Conservation (phyloP, 1,284 basidiomycete species). For the Tylopilus sp. region DNA sequence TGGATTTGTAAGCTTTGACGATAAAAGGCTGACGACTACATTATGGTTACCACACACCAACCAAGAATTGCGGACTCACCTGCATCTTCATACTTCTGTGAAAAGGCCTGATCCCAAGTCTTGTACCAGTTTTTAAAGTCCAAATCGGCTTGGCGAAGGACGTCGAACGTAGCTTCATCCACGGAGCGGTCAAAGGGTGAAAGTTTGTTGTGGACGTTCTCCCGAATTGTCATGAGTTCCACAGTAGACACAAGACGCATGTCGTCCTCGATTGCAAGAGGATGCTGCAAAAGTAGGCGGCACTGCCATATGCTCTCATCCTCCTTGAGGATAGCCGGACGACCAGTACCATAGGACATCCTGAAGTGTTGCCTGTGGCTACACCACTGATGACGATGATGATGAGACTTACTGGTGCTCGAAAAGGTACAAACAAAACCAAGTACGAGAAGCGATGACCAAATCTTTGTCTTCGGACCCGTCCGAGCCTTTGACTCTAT, state of each 20-base stretch:
- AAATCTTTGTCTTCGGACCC: slow-evolving; percentile 70
- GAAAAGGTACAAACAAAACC: slow-evolving; percentile 89
- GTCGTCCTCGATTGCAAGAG: slow-evolving; percentile 86
- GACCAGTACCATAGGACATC: slow-evolving; percentile 89
- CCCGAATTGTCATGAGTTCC: slow-evolving; percentile 79
- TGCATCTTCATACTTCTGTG: slow-evolving; percentile 77
- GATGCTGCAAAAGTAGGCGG: slow-evolving; percentile 79
- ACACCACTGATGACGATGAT: not conserved
- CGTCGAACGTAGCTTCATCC: slow-evolving; percentile 60
- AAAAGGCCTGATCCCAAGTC: slow-evolving; percentile 75
- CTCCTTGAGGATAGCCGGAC: slow-evolving; percentile 87
- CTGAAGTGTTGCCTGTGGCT: slow-evolving; percentile 35
- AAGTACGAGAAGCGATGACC: slow-evolving; percentile 76
- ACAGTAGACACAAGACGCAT: slow-evolving; percentile 93
- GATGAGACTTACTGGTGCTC: slow-evolving; percentile 76
- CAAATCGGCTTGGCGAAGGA: slow-evolving; percentile 58
- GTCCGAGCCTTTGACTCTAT: slow-evolving; percentile 54
- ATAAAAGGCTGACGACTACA: slow-evolving; percentile 58
- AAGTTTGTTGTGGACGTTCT: slow-evolving; percentile 67
- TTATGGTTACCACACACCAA: not conserved
- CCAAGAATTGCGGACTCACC: slow-evolving; percentile 40
- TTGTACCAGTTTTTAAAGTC: slow-evolving; percentile 73
- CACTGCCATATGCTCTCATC: slow-evolving; percentile 86
- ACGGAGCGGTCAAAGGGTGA: slow-evolving; percentile 66
- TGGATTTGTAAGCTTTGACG: slow-evolving; percentile 80